A percentile compares a stretch with the other conserved stretches of the same genome.
Evolutionary conservation across 2,329 filamentous ascomycete genomes (phyloP).

Genomic region (Penicillium crustosum): DNA sequence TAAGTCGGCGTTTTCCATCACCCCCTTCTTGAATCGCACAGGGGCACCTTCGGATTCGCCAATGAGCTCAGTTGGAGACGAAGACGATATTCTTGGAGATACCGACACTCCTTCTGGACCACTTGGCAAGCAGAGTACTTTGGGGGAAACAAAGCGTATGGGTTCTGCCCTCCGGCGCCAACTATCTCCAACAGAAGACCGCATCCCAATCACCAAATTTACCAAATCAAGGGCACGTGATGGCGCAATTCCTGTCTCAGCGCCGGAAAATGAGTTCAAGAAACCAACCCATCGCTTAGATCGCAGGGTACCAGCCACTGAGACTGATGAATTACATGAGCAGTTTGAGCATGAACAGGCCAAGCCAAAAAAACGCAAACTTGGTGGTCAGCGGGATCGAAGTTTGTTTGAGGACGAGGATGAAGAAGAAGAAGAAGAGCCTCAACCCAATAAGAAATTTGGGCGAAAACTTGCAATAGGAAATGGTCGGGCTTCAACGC

Average conservation of each 20-base stretch:
- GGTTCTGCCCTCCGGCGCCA: slow-evolving; percentile 6
- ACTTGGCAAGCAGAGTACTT: not conserved
- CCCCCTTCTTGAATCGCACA: slow-evolving; percentile 82
- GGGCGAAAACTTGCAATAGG: slow-evolving; percentile 28
- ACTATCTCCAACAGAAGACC: not conserved
- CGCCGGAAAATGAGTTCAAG: slow-evolving; percentile 2
- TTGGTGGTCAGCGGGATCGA: slow-evolving; percentile 60
- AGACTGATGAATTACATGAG: slow-evolving; percentile 26
- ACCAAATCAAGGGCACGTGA: slow-evolving; percentile 10
- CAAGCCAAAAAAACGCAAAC: slow-evolving; percentile 70
- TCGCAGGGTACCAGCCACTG: slow-evolving; percentile 6
- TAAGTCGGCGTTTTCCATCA: slow-evolving; percentile 91
- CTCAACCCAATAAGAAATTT: slow-evolving; percentile 24
- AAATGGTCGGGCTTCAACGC: slow-evolving; percentile 19
- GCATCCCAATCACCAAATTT: slow-evolving; percentile 5
- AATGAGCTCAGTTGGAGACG: slow-evolving; percentile 29
- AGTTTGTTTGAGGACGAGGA: slow-evolving; percentile 70
- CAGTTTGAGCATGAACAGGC: slow-evolving; percentile 31
- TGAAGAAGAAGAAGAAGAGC: slow-evolving; percentile 27
- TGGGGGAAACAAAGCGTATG: not conserved
- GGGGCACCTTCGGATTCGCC: slow-evolving; percentile 52
- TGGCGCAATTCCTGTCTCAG: not conserved
- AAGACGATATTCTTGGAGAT: slow-evolving; percentile 24
- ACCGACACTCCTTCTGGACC: not conserved
- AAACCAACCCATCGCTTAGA: slow-evolving; percentile 5